Base-by-base conservation (phyloP, 768 basidiomycete genomes). In the Ramaria rubella region DNA sequence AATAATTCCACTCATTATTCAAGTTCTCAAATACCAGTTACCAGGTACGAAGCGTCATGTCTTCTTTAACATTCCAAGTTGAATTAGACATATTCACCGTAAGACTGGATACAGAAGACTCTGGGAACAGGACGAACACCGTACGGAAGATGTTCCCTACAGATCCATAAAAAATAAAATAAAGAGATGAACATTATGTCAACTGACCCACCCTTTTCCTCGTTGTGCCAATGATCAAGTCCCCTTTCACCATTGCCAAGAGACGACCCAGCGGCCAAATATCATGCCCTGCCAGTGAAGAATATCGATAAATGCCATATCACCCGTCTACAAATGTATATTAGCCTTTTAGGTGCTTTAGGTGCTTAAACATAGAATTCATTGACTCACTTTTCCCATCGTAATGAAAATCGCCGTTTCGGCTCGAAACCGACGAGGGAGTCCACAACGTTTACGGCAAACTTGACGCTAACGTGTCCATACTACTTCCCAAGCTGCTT, bases 401-500 rank as follows among this genome's bases (percentile, higher is more conserved):
- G 44, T 21, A 27, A 48, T 17, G 7, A 26, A 7, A 9, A 48
- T n/a, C 17, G 21, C 46, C 27, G 21, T 26, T 48, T 23, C 24
- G 46, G 46, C 21, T 26, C 12, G 27, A 15, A 19, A 48, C 23
- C 60, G 6, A 45, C 15, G 17, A 51, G 21, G 8, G 58, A n/a
- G 38, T 50, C 24, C n/a, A 59, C 9, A 26, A 64, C 52, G 50
- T 64, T 64, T 36, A 48, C 30, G 27, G 49, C 45, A n/a, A n/a
- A n/a, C 33, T 58, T 50, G 52, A 64, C 24, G 4, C 51, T 30
- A 15, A 48, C 55, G 59, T 87, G 86, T 5, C 61, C 62, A 1
- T 46, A 21, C 0, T 70, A 71, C 65, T 87, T 86, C 15, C 68
- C 72, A 0, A 68, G 69, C 62, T 79, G 83, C 61, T 86, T 86